Conservation (phyloP, 129 eudicot species). For the Arctium lappa region DNA sequence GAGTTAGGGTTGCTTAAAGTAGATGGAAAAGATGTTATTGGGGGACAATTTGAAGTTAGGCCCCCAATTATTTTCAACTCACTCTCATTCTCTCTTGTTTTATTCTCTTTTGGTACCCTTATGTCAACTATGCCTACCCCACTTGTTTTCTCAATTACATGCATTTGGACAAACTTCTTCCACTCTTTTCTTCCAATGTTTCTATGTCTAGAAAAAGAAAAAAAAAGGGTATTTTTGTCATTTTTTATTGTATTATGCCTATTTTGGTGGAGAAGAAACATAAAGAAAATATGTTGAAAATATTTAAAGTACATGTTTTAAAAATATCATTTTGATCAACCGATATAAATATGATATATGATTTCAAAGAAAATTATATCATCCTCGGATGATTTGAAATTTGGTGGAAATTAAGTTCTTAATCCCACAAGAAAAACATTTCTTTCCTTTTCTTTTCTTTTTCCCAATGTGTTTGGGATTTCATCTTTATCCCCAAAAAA, state of each 20-base stretch:
- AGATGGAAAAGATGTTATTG: constrained; percentile 36
- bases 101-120: constrained; percentile 14
- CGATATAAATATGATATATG: background rate
- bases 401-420: background rate
- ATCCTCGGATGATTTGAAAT: background rate
- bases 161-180: background rate
- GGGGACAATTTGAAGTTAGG: constrained; percentile 49
- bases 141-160: constrained; percentile 22
- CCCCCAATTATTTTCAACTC: constrained; percentile 23
- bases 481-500: background rate
- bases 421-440: background rate
- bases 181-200: background rate
- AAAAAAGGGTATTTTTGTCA: background rate
- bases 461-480: no score
- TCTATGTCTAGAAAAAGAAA: background rate
- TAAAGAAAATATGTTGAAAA: background rate
- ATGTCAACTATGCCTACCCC: constrained; percentile 23
- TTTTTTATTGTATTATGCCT: background rate
- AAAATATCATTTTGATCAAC: background rate
- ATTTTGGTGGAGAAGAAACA: background rate
- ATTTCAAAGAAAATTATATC: background rate
- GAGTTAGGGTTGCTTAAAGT: constrained; percentile 24
- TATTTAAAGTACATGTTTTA: background rate
- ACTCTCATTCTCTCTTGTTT: constrained; percentile 4
- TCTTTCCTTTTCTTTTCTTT: background rate